phyloP scores from a whole-genome alignment of 331 rosid species.

The Acacia pycnantha region DNA sequence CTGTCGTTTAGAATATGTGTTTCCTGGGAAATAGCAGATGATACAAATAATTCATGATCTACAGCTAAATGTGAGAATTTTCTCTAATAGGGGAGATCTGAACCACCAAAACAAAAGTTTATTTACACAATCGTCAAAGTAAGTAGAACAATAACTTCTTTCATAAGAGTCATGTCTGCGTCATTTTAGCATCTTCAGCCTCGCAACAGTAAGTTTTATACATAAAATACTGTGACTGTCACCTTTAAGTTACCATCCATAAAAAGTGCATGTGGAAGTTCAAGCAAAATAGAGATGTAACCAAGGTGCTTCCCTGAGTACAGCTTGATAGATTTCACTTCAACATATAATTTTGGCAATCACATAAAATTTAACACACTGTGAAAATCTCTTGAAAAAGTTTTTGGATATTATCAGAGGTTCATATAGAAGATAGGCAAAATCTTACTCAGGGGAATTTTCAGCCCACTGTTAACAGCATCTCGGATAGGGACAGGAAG shows the following conservation, averaged over 20 bases:
- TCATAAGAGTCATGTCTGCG: background rate
- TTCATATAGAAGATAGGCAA: conserved; percentile 18
- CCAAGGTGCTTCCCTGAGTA: conserved; percentile 12
- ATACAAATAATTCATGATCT: background rate
- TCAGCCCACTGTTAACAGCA: conserved; percentile 66
- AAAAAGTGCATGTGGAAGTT: background rate
- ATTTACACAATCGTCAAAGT: background rate
- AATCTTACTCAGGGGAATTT: conserved; percentile 78
- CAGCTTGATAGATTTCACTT: conserved; percentile 17
- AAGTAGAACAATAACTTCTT: background rate
- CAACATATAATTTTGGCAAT: conserved; percentile 9
- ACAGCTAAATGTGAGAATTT: background rate
- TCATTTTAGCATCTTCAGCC: background rate
- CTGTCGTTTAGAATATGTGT: background rate
- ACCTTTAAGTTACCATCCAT: background rate
- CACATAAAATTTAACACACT: conserved; percentile 13
- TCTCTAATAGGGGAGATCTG: background rate
- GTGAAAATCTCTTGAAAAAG: conserved; percentile 8
- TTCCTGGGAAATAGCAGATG: conserved; percentile 12
- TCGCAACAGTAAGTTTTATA: background rate
- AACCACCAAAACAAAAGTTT: background rate
- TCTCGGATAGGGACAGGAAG: conserved; percentile 78
- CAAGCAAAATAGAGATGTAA: conserved; percentile 9
- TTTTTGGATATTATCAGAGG: conserved; percentile 3
- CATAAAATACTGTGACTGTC: background rate